Evolutionary conservation across 257 asterid genomes (phyloP).

Genomic region (Henckelia pumila): DNA sequence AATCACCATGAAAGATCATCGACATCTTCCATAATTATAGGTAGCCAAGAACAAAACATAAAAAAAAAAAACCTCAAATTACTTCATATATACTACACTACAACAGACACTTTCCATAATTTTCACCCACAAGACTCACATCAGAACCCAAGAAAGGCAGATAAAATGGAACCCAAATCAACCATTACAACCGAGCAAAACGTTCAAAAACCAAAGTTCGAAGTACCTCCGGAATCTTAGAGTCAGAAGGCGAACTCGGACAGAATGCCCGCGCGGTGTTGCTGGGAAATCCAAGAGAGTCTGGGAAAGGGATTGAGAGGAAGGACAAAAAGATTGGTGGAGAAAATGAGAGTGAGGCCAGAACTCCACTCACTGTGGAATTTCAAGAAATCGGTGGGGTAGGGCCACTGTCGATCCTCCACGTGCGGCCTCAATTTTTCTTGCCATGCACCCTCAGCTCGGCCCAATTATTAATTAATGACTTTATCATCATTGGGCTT

Average conservation of each 20-base stretch:
- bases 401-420: conserved; percentile 29
- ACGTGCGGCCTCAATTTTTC: conserved; percentile 28
- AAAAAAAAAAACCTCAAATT: background rate
- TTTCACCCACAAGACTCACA: background rate
- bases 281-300: conserved; percentile 27
- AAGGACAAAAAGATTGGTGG: conserved; percentile 22
- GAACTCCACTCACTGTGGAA: conserved; percentile 25
- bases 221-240: conserved; percentile 24
- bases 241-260: background rate
- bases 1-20: too few species aligned
- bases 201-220: conserved; percentile 1
- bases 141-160: background rate
- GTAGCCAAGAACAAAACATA: background rate
- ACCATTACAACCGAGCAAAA: background rate
- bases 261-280: conserved; percentile 27
- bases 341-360: conserved; percentile 26
- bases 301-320: conserved; percentile 6
- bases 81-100: background rate
- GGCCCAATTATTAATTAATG: too few species aligned
- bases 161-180: conserved; percentile 1
- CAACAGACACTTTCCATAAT: background rate
- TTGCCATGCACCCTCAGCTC: conserved; percentile 24
- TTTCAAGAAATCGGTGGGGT: conserved; percentile 32
- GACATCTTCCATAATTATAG: background rate
- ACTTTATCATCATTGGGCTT: too few species aligned